Evolutionary conservation across 768 basidiomycete species (phyloP), one percentile per base, ranked within the genome.

Genomic region (Inosperma sp.): DNA sequence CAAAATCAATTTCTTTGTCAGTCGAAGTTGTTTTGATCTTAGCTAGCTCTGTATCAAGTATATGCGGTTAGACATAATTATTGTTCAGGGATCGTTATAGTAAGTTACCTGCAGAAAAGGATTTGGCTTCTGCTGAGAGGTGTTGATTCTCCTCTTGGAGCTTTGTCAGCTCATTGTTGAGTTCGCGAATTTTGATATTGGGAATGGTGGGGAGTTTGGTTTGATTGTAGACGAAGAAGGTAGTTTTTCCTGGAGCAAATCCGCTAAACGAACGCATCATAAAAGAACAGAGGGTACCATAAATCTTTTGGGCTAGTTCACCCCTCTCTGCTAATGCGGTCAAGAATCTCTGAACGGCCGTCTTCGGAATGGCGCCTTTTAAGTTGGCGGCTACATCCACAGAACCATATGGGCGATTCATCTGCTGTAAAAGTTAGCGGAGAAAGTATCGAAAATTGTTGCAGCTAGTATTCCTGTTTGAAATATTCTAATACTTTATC

Each of bases 371-470:
- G 8, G 85, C 84, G 44, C 89, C 89, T 67, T 94, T 94, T 25
- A 96, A 71, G 68, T 96, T 96, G 8, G 92, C 89, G 13, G 88
- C 79, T 5, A 95, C 84, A 64, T 96, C 93, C 29, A 93, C 92
- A 53, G 90, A 91, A 7, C 92, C 92, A 61, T 85, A 94, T 5
- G 92, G 92, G n/a, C 92, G 79, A 67, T 95, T 95, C 81, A 92
- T 89, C 89, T 93, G 60, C 29, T 37, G 30, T 37, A 21, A 25
- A 52, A 46, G 48, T 48, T 23, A 48, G 27, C 13, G 14, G 30
- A 23, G 21, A 46, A 30, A 37, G 22, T 16, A 40, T n/a, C 39
- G n/a, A 34, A 37, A 22, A 33, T 37, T 27, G 33, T 26, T 13
- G 25, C 10, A 23, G 21, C 6, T 44, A 29, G 16, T 13, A 42